Base-by-base conservation (phyloP, 2,329 filamentous ascomycete genomes). In the Microcyclospora tardicrescens region DNA sequence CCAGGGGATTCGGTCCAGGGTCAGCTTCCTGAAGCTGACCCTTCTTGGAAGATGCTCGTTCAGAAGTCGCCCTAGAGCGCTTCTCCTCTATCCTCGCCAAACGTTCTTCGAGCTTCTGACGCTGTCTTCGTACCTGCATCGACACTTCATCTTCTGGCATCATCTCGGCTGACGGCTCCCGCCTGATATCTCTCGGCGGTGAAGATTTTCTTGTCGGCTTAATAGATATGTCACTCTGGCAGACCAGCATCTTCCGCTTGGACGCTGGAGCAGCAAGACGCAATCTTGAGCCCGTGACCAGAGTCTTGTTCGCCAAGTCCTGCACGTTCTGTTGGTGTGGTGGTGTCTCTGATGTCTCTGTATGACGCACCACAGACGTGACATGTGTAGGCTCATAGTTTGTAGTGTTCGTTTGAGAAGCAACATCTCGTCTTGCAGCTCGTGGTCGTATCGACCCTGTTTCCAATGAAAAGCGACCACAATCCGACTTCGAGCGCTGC, bases 211-310 rank as follows among this genome's bases (percentile, higher is more conserved):
- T 35, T 32, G 36, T 45, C 2, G 43, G 41, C 15, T 49, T 48
- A 19, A 27, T 15, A 6, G 28, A 30, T 5, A 52, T 48, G 13
- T 58, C 46, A n/a, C 59, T 49, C 38, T 67, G 62, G 39, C 64
- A 68, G 1, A 67, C 44, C 10, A 69, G 48, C 15, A 42, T 46
- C 40, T 57, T 65, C 28, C 60, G 64, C 41, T 62, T 60, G 12
- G 58, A 61, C 8, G 55, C 53, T n/a, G 56, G 59, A 5, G 51
- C 49, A 10, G 61, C 53, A 8, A 68, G 47, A 2, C 61, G 60
- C 24, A 68, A 41, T 3, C 58, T 64, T 49, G 57, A 34, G 45
- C 55, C 36, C 39, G 34, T 33, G 33, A 38, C 34, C 16, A 31
- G 32, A 16, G 19, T 24, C 19, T 24, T 24, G 19, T 24, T 24